Conservation (phyloP, 2,329 filamentous ascomycete genomes). For the Ophiostoma tasmaniense region DNA sequence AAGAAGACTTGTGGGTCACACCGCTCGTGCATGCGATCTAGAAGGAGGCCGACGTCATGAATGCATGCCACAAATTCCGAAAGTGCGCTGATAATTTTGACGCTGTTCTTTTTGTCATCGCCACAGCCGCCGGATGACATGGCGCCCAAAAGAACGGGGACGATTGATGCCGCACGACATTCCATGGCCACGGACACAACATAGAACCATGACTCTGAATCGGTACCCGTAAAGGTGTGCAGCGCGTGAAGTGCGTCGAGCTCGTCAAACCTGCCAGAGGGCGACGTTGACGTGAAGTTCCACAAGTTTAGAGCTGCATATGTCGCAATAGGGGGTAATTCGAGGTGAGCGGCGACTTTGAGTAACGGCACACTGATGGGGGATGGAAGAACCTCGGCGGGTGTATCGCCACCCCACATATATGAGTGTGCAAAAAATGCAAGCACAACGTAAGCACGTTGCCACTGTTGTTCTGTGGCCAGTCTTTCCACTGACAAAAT, state of each 20-base stretch:
- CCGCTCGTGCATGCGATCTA: constrained; percentile 80
- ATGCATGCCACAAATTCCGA: constrained; percentile 58
- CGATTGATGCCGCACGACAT: constrained; percentile 63
- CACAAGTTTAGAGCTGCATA: constrained; percentile 82
- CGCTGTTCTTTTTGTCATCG: not conserved
- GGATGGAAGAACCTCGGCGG: constrained; percentile 69
- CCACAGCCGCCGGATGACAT: constrained; percentile 33
- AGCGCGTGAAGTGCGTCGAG: constrained; percentile 63
- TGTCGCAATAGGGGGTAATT: constrained; percentile 80
- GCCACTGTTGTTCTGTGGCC: constrained; percentile 61
- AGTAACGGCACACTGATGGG: constrained; percentile 71
- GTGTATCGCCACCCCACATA: constrained; percentile 75
- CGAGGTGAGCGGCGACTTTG: constrained; percentile 60
- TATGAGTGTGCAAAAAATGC: constrained; percentile 77
- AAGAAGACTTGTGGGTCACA: constrained; percentile 87
- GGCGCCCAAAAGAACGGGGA: constrained; percentile 70
- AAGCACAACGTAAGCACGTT: constrained; percentile 70
- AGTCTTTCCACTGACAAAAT: constrained; percentile 60
- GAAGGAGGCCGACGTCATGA: constrained; percentile 55
- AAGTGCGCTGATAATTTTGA: constrained; percentile 38
- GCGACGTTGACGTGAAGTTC: constrained; percentile 58
- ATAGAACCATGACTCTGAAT: constrained; percentile 93
- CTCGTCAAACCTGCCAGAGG: constrained; percentile 37
- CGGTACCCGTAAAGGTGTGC: constrained; percentile 78
- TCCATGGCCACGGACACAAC: constrained; percentile 84